phyloP scores from a whole-genome alignment of 257 asterid species.

The Fraxinus anomala region DNA sequence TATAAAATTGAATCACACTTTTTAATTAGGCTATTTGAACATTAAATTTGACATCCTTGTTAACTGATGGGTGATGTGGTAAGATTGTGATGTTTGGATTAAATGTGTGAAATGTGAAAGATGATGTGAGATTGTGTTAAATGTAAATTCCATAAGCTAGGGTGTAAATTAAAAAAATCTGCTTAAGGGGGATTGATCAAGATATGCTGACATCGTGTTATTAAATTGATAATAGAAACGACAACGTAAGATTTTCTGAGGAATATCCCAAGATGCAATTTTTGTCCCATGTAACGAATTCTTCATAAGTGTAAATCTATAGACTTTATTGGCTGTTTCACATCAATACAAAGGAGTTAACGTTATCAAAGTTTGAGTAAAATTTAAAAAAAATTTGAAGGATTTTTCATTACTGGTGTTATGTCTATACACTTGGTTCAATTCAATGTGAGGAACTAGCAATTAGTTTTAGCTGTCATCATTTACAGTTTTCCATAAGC shows the following conservation, averaged over 20 bases:
- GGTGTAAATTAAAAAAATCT: too few species aligned
- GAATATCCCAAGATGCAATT: too few species aligned
- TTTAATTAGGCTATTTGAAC: not conserved
- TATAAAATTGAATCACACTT: not conserved
- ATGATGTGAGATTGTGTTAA: too few species aligned
- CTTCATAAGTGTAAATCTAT: not conserved
- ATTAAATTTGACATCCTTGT: too few species aligned
- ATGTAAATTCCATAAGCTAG: too few species aligned
- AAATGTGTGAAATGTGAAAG: too few species aligned
- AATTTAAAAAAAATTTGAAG: not conserved
- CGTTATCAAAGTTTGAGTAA: not conserved
- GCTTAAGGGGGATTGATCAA: too few species aligned
- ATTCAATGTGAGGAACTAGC: slow-evolving; percentile 20
- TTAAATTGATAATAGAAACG: too few species aligned
- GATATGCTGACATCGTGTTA: too few species aligned
- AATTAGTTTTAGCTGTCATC: not conserved
- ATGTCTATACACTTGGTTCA: slow-evolving; percentile 1
- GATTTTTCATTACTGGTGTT: not conserved
- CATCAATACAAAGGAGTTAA: slow-evolving; percentile 4
- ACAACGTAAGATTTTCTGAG: too few species aligned
- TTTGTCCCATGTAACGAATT: not conserved
- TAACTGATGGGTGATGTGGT: too few species aligned
- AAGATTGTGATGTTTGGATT: too few species aligned
- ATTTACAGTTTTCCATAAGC: slow-evolving; percentile 11
- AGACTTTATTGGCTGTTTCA: slow-evolving; percentile 8